phyloP scores from a whole-genome alignment of 2,329 filamentous ascomycete species.

The Talaromyces sp. region DNA sequence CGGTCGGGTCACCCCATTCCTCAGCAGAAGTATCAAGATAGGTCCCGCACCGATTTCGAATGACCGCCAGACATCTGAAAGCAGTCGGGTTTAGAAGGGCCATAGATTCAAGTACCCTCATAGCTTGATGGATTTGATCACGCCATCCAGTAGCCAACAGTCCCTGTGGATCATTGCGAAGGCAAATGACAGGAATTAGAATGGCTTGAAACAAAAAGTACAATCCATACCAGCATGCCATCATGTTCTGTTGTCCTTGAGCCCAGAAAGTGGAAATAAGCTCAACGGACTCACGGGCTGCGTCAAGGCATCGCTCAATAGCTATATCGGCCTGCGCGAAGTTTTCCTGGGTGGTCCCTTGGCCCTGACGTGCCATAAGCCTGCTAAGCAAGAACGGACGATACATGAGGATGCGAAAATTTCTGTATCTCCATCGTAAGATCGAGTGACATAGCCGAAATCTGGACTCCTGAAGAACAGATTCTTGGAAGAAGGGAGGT shows the following conservation, averaged over 20 bases:
- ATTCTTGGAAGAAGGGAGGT: conserved; percentile 32
- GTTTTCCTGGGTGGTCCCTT: not conserved
- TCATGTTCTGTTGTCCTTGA: conserved; percentile 27
- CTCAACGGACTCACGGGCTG: conserved; percentile 33
- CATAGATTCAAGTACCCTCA: conserved; percentile 25
- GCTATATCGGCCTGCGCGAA: conserved; percentile 14
- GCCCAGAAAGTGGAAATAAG: conserved; percentile 32
- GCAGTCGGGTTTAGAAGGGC: conserved; percentile 20
- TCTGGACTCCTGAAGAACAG: conserved; percentile 20
- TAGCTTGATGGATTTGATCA: conserved; percentile 19
- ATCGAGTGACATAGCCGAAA: conserved; percentile 30
- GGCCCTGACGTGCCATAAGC: conserved; percentile 14
- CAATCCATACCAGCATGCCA: conserved; percentile 37
- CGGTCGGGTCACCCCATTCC: conserved; percentile 18
- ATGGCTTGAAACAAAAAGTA: conserved; percentile 41
- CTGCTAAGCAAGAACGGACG: conserved; percentile 32
- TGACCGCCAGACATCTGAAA: conserved; percentile 17
- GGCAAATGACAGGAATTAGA: conserved; percentile 28
- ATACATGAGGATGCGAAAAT: conserved; percentile 39
- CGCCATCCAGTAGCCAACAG: conserved; percentile 17
- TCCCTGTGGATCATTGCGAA: conserved; percentile 18
- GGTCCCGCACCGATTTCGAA: conserved; percentile 19
- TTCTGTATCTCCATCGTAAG: conserved; percentile 35
- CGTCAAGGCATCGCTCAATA: conserved; percentile 31
- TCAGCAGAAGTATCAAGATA: conserved; percentile 18